Evolutionary conservation across 495 filamentous ascomycete species (phyloP).

Genomic region (Choiromyces venosus): DNA sequence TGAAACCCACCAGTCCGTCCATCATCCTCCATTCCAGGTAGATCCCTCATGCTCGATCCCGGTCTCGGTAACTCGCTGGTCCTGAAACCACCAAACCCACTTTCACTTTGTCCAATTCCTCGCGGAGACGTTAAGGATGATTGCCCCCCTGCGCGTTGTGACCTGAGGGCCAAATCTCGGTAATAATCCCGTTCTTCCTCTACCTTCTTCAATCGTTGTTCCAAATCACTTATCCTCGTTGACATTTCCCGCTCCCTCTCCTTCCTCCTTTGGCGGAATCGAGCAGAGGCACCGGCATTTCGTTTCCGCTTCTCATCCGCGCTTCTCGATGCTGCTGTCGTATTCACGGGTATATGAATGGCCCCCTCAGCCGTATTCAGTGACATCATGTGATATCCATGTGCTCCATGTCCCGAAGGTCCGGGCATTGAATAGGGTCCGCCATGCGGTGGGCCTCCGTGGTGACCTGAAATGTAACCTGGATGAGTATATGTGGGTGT

Average conservation of each 20-base stretch:
- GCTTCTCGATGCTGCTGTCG: slow-evolving; percentile 74
- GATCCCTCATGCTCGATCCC: slow-evolving; percentile 32
- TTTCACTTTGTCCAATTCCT: slow-evolving; percentile 32
- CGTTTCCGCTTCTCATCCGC: slow-evolving; percentile 88
- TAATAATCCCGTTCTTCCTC: slow-evolving; percentile 52
- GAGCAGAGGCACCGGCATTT: slow-evolving; percentile 86
- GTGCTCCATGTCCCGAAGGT: slow-evolving; percentile 33
- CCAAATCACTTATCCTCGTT: slow-evolving; percentile 59
- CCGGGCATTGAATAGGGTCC: slow-evolving; percentile 8
- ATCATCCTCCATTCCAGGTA: slow-evolving; percentile 30
- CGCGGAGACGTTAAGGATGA: slow-evolving; percentile 29
- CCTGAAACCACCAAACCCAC: slow-evolving; percentile 31
- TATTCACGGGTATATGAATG: slow-evolving; percentile 61
- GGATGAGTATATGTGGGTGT: slow-evolving; percentile 36
- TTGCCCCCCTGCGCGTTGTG: slow-evolving; percentile 31
- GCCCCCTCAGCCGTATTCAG: slow-evolving; percentile 38
- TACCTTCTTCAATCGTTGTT: slow-evolving; percentile 57
- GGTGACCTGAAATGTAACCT: slow-evolving; percentile 33
- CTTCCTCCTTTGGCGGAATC: slow-evolving; percentile 83
- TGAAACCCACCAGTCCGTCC: slow-evolving; percentile 23
- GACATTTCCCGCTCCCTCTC: slow-evolving; percentile 76
- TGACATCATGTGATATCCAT: slow-evolving; percentile 40
- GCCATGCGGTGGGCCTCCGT: slow-evolving; percentile 3
- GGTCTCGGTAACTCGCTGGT: slow-evolving; percentile 26
- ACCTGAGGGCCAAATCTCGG: slow-evolving; percentile 35